These are phyloP conservation scores for Linnemannia zychae DNA, from an alignment of 192 early-diverging fungal genomes.

Conservation along the genomic window DNA sequence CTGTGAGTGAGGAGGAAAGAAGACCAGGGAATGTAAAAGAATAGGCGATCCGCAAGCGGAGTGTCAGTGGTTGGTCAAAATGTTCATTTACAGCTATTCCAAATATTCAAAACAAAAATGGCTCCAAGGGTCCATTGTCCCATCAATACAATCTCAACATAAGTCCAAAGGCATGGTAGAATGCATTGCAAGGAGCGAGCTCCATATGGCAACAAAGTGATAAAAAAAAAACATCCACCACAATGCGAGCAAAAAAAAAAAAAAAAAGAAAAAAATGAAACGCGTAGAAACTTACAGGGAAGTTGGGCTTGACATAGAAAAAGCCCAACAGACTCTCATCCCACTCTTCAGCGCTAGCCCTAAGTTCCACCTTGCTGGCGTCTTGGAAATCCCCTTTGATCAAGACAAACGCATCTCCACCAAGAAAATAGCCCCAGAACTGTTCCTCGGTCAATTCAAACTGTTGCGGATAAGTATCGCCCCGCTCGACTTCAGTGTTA, in stretches of 20 bases:
- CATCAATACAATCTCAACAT: neutral
- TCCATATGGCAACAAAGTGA: too few species aligned
- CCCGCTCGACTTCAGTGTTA: slow-evolving; percentile 74
- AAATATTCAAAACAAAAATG: neutral
- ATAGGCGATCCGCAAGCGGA: neutral
- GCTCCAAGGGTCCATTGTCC: neutral
- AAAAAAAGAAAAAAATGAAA: neutral
- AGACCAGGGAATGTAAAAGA: neutral
- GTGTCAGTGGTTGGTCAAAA: neutral
- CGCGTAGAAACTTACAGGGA: slow-evolving; percentile 69
- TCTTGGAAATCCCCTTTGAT: slow-evolving; percentile 47
- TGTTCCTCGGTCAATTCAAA: slow-evolving; percentile 44
- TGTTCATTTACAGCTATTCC: neutral
- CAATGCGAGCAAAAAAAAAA: neutral
- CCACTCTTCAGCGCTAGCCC: slow-evolving; percentile 39
- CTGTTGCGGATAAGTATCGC: slow-evolving; percentile 83
- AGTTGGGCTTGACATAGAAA: slow-evolving; percentile 88
- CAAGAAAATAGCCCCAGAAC: slow-evolving; percentile 69
- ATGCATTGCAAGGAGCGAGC: too few species aligned
- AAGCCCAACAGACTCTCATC: slow-evolving; percentile 67
- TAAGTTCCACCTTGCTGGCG: slow-evolving; percentile 26
- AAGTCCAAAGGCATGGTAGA: too few species aligned
- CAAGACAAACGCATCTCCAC: slow-evolving; percentile 66
- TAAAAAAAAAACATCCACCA: neutral
- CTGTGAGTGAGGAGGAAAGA: neutral